Conservation (phyloP, 2,329 filamentous ascomycete genomes). For the Penicillium sp. region DNA sequence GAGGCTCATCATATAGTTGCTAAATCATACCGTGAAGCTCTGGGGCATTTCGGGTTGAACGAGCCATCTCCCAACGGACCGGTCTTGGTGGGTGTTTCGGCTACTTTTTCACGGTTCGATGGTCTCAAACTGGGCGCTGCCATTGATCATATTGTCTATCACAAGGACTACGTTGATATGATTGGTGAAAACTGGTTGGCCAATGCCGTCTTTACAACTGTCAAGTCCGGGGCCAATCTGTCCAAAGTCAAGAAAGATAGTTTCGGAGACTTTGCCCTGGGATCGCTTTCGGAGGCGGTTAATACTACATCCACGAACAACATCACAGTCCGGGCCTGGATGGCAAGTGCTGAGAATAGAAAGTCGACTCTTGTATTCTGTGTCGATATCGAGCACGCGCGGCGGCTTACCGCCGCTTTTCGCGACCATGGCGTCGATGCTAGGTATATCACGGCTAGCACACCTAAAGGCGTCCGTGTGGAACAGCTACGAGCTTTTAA, state of each 20-base stretch:
- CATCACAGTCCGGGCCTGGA: conserved; percentile 76
- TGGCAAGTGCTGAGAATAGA: conserved; percentile 61
- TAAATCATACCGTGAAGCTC: conserved; percentile 61
- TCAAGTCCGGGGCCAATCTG: conserved; percentile 72
- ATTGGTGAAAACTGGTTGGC: conserved; percentile 86
- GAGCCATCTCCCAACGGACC: conserved; percentile 46
- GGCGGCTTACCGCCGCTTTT: conserved; percentile 65
- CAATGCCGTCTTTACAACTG: conserved; percentile 87
- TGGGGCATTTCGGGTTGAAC: conserved; percentile 69
- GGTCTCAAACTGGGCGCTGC: conserved; percentile 71
- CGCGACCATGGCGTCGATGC: conserved; percentile 71
- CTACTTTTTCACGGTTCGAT: conserved; percentile 70
- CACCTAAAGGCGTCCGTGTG: conserved; percentile 58
- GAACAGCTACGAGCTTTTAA: conserved; percentile 68
- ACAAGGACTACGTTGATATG: conserved; percentile 74
- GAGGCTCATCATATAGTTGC: conserved; percentile 96
- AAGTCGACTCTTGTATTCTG: conserved; percentile 90
- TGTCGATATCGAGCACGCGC: conserved; percentile 77
- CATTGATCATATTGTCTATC: conserved; percentile 93
- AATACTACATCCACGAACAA: conserved; percentile 76
- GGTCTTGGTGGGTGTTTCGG: conserved; percentile 79
- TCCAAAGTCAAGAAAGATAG: conserved; percentile 56
- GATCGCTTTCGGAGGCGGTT: conserved; percentile 69
- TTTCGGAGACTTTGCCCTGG: conserved; percentile 69
- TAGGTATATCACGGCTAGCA: conserved; percentile 75